These are phyloP conservation scores for Fusarium incarnatum DNA, from an alignment of 2,329 filamentous ascomycete genomes.

Conservation along the genomic window DNA sequence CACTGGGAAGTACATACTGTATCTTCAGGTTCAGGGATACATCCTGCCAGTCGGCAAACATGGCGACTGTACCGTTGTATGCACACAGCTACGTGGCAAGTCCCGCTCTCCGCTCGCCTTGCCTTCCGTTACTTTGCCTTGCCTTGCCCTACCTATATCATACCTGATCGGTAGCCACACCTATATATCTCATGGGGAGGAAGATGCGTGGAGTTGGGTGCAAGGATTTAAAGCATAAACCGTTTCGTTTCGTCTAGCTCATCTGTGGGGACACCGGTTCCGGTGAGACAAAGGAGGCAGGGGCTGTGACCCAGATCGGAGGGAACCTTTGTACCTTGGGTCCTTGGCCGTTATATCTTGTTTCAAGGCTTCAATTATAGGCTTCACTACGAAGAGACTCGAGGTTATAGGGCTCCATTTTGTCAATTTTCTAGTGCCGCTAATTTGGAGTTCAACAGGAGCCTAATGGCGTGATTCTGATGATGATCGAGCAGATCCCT, in stretches of 20 bases:
- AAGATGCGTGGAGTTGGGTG: conserved; percentile 24
- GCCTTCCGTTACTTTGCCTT: neutral
- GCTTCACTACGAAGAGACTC: conserved; percentile 2
- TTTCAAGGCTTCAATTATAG: conserved; percentile 39
- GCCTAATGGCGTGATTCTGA: conserved; percentile 40
- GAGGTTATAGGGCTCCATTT: conserved; percentile 26
- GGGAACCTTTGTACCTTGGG: conserved; percentile 31
- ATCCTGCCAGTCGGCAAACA: conserved; percentile 36
- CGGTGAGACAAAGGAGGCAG: conserved; percentile 39
- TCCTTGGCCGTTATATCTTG: conserved; percentile 26
- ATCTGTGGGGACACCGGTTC: conserved; percentile 36
- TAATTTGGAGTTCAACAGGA: conserved; percentile 29
- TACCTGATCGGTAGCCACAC: conserved; percentile 23
- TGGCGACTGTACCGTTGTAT: conserved; percentile 24
- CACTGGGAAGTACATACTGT: conserved; percentile 1
- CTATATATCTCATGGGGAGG: conserved; percentile 27
- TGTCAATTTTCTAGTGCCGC: conserved; percentile 25
- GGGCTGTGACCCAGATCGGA: conserved; percentile 34
- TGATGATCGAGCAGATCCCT: conserved; percentile 40
- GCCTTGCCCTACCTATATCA: conserved; percentile 32
- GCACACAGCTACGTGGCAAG: conserved; percentile 38
- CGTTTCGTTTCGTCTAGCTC: conserved; percentile 38
- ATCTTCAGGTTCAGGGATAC: conserved; percentile 1
- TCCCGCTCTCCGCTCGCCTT: conserved; percentile 22
- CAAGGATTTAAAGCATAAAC: conserved; percentile 36